These are phyloP conservation scores for Neonectria magnoliae DNA, from an alignment of 2,329 filamentous ascomycete genomes.

Conservation along the genomic window DNA sequence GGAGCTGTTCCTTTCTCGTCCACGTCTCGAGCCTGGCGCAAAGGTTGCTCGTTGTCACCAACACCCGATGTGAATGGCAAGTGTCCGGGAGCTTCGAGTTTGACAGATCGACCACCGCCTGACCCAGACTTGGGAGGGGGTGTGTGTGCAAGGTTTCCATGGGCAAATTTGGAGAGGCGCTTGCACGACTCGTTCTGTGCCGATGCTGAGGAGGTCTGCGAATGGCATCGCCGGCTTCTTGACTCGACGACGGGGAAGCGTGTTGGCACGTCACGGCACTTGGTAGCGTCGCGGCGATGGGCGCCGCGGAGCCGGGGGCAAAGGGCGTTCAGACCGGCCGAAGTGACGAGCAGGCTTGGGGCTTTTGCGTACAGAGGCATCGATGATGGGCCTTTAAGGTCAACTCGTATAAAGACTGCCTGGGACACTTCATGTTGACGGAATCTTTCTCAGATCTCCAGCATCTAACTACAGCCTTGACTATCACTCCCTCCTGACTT, in stretches of 20 bases:
- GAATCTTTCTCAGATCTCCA: neutral
- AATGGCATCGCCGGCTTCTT: neutral
- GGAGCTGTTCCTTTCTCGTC: neutral
- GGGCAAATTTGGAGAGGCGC: neutral
- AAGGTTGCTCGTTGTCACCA: conserved; percentile 1
- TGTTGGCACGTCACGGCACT: neutral
- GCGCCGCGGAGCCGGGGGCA: neutral
- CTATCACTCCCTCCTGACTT: neutral
- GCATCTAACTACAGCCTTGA: neutral
- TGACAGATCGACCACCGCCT: neutral
- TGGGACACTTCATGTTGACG: neutral
- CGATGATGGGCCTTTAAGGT: neutral
- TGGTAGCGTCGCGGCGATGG: neutral
- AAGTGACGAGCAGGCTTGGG: neutral
- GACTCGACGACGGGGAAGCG: neutral
- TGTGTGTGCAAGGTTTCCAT: conserved; percentile 19
- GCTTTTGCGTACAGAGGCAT: neutral
- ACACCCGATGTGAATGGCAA: neutral
- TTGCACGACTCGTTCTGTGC: neutral
- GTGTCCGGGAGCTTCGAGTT: neutral
- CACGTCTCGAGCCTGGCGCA: conserved; percentile 5
- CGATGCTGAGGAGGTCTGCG: neutral
- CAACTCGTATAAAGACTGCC: neutral
- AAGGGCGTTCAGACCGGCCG: neutral
- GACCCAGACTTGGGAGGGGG: conserved; percentile 8